Evolutionary conservation across 2,329 filamentous ascomycete genomes (phyloP), one percentile per base, ranked within the genome.

Genomic region (Exophiala sp.): DNA sequence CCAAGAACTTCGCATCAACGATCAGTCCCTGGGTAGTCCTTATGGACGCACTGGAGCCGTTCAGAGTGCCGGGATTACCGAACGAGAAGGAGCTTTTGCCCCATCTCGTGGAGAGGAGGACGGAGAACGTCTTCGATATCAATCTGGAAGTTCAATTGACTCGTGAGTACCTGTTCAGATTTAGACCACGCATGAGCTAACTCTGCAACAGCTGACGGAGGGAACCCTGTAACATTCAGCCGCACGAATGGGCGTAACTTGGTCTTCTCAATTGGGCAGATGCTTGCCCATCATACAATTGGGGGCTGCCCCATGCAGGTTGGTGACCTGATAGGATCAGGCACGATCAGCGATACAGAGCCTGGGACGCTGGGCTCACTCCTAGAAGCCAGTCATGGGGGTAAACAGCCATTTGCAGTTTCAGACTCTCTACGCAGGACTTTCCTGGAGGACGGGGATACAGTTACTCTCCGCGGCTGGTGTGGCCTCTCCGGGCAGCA

Each of bases 201-300:
- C 20, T 41, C 10, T 12, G 36, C 14, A 20, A 11, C 54, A 53
- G 49, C 39, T 35, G 36, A 38, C 11, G 42, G 36, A 8, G 44
- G 38, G 9, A 47, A 48, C 29, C 21, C 16, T 2, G 78, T 91
- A 42, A 75, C 78, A 1, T 76, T 71, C 56, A 85, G 77, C 59
- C 85, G 77, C 53, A 79, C 83, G 7, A 80, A 76, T 29, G 48
- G 55, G 85, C 78, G 55, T 59, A 80, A 90, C 64, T 75, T 91
- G 7, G 75, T 91, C n/a, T 92, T 83, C 78, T 90, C 86, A 0
- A 91, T 91, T 71, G 81, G 86, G 3, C 88, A 91, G 69, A 90
- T 91, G 87, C 75, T 92, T 40, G 81, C 88, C 1, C 88, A 91
- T 67, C 88, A 91, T 67, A 84, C 85, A 1, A 78, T 88, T 41